phyloP scores from a whole-genome alignment of 768 basidiomycete genomes.

The Fomitopsis serialis region DNA sequence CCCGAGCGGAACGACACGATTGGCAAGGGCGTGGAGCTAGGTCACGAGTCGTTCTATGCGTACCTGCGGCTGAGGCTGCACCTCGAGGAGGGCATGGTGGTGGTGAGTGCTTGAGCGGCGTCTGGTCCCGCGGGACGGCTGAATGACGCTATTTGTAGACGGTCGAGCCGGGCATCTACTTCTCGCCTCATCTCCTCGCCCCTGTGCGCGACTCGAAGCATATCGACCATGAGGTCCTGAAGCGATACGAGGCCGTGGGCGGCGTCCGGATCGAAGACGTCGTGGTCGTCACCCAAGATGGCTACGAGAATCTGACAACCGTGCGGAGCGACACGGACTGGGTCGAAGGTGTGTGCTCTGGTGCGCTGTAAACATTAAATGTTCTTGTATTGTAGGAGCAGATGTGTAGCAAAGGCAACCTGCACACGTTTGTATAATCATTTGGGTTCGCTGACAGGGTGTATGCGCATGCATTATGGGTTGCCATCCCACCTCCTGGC shows the following conservation, averaged over 20 bases:
- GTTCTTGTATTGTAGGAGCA: no score
- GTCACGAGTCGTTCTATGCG: slow-evolving; percentile 65
- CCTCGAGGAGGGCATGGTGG: slow-evolving; percentile 76
- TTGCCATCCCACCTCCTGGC: no score
- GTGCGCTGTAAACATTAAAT: slow-evolving; percentile 32
- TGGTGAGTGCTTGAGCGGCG: slow-evolving; percentile 44
- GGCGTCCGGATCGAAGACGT: slow-evolving; percentile 95
- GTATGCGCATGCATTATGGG: no score
- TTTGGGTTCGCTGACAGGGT: no score
- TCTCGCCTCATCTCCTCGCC: slow-evolving; percentile 72
- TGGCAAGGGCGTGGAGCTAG: slow-evolving; percentile 20
- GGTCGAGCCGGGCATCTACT: slow-evolving; percentile 88
- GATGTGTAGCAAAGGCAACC: no score
- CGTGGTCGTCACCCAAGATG: slow-evolving; percentile 67
- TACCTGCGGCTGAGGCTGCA: slow-evolving; percentile 77
- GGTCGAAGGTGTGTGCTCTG: slow-evolving; percentile 80
- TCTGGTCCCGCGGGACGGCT: background rate
- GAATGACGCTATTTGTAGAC: slow-evolving; percentile 43
- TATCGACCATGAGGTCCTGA: slow-evolving; percentile 66
- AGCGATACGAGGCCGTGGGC: slow-evolving; percentile 74
- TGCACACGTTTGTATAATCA: no score
- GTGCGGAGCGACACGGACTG: slow-evolving; percentile 78
- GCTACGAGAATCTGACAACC: slow-evolving; percentile 81
- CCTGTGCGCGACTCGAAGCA: slow-evolving; percentile 55
- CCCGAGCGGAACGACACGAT: slow-evolving; percentile 55